Evolutionary conservation across 768 basidiomycete genomes (phyloP).

Genomic region (Lentinus tigrinus): DNA sequence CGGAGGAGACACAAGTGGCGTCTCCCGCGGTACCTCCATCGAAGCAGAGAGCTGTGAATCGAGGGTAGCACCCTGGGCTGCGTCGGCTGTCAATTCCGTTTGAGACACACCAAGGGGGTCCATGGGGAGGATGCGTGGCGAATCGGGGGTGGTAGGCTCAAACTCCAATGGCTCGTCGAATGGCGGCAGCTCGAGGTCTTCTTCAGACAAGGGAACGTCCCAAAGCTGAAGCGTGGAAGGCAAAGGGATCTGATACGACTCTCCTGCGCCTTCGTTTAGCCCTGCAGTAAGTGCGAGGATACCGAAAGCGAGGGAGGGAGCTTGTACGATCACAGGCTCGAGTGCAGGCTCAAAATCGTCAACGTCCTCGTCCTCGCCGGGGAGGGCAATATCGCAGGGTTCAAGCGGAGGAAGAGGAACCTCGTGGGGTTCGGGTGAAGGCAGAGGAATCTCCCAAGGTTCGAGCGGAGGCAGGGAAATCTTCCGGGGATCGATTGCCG

Average conservation of each 20-base stretch:
- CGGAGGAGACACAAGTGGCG: conserved; percentile 9
- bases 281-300: neutral
- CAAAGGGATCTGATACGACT: neutral
- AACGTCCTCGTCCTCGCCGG: neutral
- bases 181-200: neutral
- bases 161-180: neutral
- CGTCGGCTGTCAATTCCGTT: neutral
- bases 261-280: neutral
- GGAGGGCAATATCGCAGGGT: neutral
- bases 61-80: conserved; percentile 1
- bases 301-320: neutral
- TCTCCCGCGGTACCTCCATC: neutral
- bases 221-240: neutral
- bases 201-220: neutral
- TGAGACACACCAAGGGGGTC: neutral
- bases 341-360: neutral
- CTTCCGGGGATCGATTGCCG: neutral
- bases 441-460: conserved; percentile 2
- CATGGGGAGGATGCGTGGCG: neutral
- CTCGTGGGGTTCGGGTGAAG: neutral
- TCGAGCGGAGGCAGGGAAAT: conserved; percentile 8
- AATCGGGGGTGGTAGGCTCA: neutral
- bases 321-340: neutral
- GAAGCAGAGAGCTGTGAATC: conserved; percentile 11
- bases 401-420: neutral